These are phyloP conservation scores for Codiaeum variegatum DNA, from an alignment of 441 rosid genomes.

Conservation along the genomic window DNA sequence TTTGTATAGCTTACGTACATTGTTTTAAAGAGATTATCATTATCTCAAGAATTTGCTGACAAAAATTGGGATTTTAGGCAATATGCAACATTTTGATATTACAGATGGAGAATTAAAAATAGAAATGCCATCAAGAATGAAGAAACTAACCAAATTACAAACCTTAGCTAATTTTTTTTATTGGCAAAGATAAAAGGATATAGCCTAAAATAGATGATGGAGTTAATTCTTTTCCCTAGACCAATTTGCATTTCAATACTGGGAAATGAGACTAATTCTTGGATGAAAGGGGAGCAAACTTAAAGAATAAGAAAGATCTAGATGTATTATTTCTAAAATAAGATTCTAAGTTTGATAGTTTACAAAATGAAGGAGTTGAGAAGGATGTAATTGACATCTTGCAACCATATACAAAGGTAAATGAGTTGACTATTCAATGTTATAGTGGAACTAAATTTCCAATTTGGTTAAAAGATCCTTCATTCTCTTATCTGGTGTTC, in stretches of 20 bases:
- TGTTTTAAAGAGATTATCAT: constrained; percentile 21
- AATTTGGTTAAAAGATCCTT: constrained; percentile 28
- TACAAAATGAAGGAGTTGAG: constrained; percentile 4
- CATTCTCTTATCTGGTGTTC: constrained; percentile 22
- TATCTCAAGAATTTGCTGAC: constrained; percentile 25
- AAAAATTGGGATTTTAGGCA: constrained; percentile 23
- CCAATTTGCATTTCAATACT: constrained; percentile 24
- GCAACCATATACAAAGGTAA: constrained; percentile 1
- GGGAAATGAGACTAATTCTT: constrained; percentile 24
- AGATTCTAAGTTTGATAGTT: constrained; percentile 14
- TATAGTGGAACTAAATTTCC: constrained; percentile 31
- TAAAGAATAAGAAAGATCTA: constrained; percentile 27
- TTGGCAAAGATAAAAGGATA: constrained; percentile 21
- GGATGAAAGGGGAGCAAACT: constrained; percentile 33
- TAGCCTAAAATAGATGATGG: constrained; percentile 25
- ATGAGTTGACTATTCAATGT: constrained; percentile 3
- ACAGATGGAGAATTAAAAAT: constrained; percentile 12
- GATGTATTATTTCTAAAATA: constrained; percentile 23
- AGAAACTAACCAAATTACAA: constrained; percentile 26
- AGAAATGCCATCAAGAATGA: constrained; percentile 34
- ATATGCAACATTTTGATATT: constrained; percentile 30
- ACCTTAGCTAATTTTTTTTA: constrained; percentile 27
- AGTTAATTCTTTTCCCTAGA: constrained; percentile 26
- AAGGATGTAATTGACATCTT: constrained; percentile 13
- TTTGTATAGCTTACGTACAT: constrained; percentile 27